Evolutionary conservation across 768 basidiomycete genomes (phyloP).

Genomic region (Podaxis sp.): DNA sequence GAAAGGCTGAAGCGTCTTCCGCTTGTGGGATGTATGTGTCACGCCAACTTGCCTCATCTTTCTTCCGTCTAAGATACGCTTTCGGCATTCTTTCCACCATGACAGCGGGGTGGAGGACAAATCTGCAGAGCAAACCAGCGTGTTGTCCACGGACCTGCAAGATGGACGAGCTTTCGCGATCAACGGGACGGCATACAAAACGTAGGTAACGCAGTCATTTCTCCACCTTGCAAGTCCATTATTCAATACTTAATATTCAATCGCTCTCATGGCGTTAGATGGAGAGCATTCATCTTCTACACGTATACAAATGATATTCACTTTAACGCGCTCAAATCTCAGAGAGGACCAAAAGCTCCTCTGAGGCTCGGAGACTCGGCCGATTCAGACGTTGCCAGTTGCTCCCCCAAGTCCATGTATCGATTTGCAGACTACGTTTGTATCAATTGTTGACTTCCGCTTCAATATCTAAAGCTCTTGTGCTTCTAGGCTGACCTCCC

Average conservation of each 20-base stretch:
- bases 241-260: background rate
- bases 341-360: background rate
- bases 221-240: background rate
- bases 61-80: background rate
- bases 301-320: slow-evolving; percentile 10
- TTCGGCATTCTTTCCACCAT: background rate
- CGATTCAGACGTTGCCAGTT: slow-evolving; percentile 9
- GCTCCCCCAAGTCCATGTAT: slow-evolving; percentile 39
- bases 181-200: slow-evolving; percentile 1
- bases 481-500: background rate
- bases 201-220: background rate
- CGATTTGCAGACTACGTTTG: slow-evolving; percentile 27
- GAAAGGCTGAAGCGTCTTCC: background rate
- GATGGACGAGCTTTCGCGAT: slow-evolving; percentile 11
- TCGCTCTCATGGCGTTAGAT: background rate
- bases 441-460: background rate
- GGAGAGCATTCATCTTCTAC: slow-evolving; percentile 13
- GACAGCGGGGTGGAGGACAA: background rate
- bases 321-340: slow-evolving; percentile 10
- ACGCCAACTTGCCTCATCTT: background rate
- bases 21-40: background rate
- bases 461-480: background rate
- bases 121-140: background rate
- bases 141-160: too few relatives aligned
- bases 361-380: too few relatives aligned